Base-by-base conservation (phyloP, 78 protist species). In the Dictyostelium brefeldianum region DNA sequence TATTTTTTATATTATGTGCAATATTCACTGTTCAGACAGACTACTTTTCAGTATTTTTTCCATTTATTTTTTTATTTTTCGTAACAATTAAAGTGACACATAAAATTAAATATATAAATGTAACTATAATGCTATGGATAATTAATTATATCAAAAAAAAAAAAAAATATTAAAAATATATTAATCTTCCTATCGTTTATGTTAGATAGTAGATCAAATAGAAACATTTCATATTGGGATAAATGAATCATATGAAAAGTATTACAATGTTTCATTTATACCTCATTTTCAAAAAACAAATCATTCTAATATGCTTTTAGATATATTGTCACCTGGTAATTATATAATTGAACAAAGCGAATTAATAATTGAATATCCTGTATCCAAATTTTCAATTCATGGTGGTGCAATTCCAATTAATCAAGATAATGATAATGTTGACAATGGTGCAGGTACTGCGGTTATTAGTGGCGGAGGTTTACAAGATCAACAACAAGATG, bases 161-260 rank as follows among this genome's bases (percentile, higher is more conserved):
- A n/a, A n/a, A n/a, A n/a, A n/a, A n/a, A n/a, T n/a, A n/a, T n/a
- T n/a, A n/a, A n/a, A n/a, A n/a, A n/a, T n/a, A n/a, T n/a, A n/a
- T n/a, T n/a, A n/a, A n/a, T n/a, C n/a, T n/a, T n/a, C n/a, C n/a
- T n/a, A n/a, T n/a, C n/a, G n/a, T n/a, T n/a, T n/a, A n/a, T n/a
- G n/a, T n/a, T 7, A 56, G 70, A 62, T 62, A 22, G 70, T 62
- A 62, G 27, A 62, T 62, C 43, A 62, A 62, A 62, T 62, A 22
- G 70, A 62, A 62, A 62, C 70, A 0, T 62, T 62, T 62, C 70
- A 62, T 62, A 36, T 62, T 62, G 70, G 70, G 3, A 62, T 62
- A 11, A 62, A 62, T 25, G 70, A 62, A 62, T 25, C 43, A 25
- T 62, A 10, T 62, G 70, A 62, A 62, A 62, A 62, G 27, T 62